These are phyloP conservation scores for Aspergillus piperis DNA, from an alignment of 2,329 filamentous ascomycete species.

Conservation along the genomic window DNA sequence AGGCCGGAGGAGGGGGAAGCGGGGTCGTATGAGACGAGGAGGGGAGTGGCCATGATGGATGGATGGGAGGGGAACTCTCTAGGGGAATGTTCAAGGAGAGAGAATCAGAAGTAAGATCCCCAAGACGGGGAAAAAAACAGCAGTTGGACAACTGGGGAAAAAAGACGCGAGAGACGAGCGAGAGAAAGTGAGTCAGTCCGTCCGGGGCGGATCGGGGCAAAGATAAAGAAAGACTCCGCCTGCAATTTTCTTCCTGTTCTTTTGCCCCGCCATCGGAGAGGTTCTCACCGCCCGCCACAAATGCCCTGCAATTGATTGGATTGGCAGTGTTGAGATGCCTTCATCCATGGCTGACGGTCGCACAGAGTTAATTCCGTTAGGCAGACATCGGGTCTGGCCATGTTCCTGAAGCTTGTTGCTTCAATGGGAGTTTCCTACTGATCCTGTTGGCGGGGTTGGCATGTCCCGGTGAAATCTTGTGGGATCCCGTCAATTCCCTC, in stretches of 20 bases:
- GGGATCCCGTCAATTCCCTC: too few species aligned
- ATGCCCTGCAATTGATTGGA: not conserved
- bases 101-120: not conserved
- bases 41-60: conserved; percentile 43
- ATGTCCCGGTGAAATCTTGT: too few species aligned
- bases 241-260: not conserved
- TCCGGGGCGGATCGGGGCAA: not conserved
- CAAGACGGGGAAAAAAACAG: not conserved
- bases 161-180: not conserved
- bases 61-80: not conserved
- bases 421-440: not conserved
- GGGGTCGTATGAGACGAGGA: conserved; percentile 45
- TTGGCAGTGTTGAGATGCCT: not conserved
- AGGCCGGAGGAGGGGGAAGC: conserved; percentile 50
- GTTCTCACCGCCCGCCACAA: not conserved
- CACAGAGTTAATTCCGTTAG: not conserved
- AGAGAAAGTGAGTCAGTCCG: not conserved
- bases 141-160: conserved; percentile 4
- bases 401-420: not conserved
- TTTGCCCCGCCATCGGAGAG: conserved; percentile 8
- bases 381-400: not conserved
- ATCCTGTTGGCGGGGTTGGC: not conserved
- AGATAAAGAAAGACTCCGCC: conserved; percentile 2
- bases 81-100: not conserved
- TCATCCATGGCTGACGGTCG: not conserved